Evolutionary conservation across 805 yeast genomes (phyloP).

Genomic region (Wickerhamia fluorescens): DNA sequence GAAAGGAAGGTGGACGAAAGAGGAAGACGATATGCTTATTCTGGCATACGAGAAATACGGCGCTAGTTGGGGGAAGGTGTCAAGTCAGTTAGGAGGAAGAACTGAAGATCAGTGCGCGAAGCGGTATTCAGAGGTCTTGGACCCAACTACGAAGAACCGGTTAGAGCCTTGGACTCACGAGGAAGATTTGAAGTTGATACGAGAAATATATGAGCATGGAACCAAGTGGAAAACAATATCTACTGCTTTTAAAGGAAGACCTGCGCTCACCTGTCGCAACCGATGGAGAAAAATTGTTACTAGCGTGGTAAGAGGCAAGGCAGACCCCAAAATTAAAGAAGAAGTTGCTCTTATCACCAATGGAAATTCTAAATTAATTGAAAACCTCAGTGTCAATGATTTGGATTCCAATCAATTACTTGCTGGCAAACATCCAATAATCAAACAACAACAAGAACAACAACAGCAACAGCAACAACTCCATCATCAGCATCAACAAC

Average conservation of each 20-base stretch:
- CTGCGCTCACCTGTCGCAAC: conserved; percentile 84
- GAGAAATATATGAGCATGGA: conserved; percentile 63
- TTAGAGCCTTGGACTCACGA: conserved; percentile 71
- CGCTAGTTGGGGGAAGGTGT: conserved; percentile 79
- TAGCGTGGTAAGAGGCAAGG: conserved; percentile 62
- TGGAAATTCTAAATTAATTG: conserved; percentile 7
- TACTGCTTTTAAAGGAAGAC: conserved; percentile 63
- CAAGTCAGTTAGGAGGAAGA: conserved; percentile 69
- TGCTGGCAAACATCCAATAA: too few relatives aligned
- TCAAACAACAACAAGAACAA: too few relatives aligned
- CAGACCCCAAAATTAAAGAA: conserved; percentile 44
- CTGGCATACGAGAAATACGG: conserved; percentile 65
- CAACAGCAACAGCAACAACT: conserved; percentile 1
- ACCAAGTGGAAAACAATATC: conserved; percentile 88
- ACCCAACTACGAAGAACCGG: conserved; percentile 72
- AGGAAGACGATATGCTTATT: conserved; percentile 64
- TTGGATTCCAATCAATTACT: background rate
- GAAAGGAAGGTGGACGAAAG: conserved; percentile 82
- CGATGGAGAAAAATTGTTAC: conserved; percentile 87
- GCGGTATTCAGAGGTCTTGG: conserved; percentile 80
- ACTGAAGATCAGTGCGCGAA: conserved; percentile 96
- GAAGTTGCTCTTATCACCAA: conserved; percentile 51
- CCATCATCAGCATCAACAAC: conserved; percentile 1
- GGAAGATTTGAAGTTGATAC: conserved; percentile 69
- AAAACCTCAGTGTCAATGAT: conserved; percentile 1